These are phyloP conservation scores for Neurospora discreta DNA, from an alignment of 495 filamentous ascomycete genomes.

Conservation along the genomic window DNA sequence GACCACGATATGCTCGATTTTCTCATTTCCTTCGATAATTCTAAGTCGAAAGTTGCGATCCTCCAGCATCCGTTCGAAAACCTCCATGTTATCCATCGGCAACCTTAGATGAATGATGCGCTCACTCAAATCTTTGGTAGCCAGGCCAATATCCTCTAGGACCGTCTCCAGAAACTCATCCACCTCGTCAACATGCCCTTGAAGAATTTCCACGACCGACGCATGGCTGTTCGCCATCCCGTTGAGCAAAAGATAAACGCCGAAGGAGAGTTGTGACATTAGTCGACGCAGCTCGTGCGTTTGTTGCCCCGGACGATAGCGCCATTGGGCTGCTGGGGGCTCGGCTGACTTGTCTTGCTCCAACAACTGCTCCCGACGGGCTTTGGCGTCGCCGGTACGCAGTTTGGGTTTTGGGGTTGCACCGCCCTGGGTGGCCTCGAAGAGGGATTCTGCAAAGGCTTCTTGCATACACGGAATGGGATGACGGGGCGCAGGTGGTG, in stretches of 20 bases:
- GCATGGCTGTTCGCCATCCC: slow-evolving; percentile 77
- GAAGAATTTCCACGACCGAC: slow-evolving; percentile 79
- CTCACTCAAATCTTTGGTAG: slow-evolving; percentile 60
- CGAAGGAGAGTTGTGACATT: slow-evolving; percentile 85
- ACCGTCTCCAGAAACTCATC: slow-evolving; percentile 82
- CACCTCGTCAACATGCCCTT: slow-evolving; percentile 85
- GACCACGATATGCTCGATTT: slow-evolving; percentile 79
- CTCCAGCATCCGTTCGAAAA: slow-evolving; percentile 83
- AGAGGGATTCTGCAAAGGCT: slow-evolving; percentile 86
- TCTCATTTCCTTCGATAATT: slow-evolving; percentile 78
- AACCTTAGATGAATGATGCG: slow-evolving; percentile 68
- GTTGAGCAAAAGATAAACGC: slow-evolving; percentile 78
- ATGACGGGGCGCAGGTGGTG: slow-evolving; percentile 21
- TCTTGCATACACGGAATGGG: slow-evolving; percentile 80
- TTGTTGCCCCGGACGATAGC: slow-evolving; percentile 48
- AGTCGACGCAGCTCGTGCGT: slow-evolving; percentile 86
- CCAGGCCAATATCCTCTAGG: slow-evolving; percentile 75
- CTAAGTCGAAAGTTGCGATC: slow-evolving; percentile 69
- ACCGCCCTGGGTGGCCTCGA: slow-evolving; percentile 49
- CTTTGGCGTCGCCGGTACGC: slow-evolving; percentile 48
- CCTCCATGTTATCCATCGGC: slow-evolving; percentile 69
- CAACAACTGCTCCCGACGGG: slow-evolving; percentile 56
- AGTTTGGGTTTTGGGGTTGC: slow-evolving; percentile 38
- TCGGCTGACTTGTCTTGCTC: slow-evolving; percentile 48
- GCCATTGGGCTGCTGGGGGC: slow-evolving; percentile 62